Base-by-base conservation (phyloP, 1,284 basidiomycete genomes). In the Cystobasidium sp. region DNA sequence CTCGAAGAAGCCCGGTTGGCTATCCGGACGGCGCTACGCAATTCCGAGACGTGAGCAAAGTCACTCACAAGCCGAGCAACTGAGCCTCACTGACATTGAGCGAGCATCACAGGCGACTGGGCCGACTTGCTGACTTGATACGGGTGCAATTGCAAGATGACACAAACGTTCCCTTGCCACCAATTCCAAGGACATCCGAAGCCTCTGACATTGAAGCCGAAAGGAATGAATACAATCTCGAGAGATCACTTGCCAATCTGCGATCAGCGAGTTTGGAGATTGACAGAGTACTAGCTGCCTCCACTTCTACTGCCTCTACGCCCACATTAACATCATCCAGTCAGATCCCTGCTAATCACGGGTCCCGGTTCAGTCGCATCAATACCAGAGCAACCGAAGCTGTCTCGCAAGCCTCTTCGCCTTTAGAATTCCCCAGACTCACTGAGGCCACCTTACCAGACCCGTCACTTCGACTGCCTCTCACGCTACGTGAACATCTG, bases 261-360 rank as follows among this genome's bases (percentile, higher is more conserved):
- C 62, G 70, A n/a, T 18, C 70, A 31, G 70, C 70, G 9, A 66
- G 70, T 43, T 12, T 44, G 14, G 70, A 66, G 53, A 65, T 73
- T 16, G 70, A 73, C 39, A 63, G 70, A n/a, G 53, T 73, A 4
- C 44, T 73, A 41, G 64, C 49, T 20, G 10, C 47, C 18, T 9
- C 64, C 6, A 22, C 8, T 39, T 22, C 6, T 14, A 43, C 6
- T 22, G 14, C 47, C 6, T 39, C 22, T 12, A 5, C 24, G 31
- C 1, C 31, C 31, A 31, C 31, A 31, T 31, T 5, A 31, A 31
- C 31, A 31, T 31, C 31, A 31, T 31, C 31, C 1, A 31, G 31
- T 31, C 31, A 31, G 31, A 5, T 31, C 31, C 31, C 31, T 31
- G 31, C 31, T 31, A 31, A 31, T 31, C 5, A 31, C 31, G 31